Conservation (phyloP, 805 yeast genomes). For the Pachysolen tannophilus region DNA sequence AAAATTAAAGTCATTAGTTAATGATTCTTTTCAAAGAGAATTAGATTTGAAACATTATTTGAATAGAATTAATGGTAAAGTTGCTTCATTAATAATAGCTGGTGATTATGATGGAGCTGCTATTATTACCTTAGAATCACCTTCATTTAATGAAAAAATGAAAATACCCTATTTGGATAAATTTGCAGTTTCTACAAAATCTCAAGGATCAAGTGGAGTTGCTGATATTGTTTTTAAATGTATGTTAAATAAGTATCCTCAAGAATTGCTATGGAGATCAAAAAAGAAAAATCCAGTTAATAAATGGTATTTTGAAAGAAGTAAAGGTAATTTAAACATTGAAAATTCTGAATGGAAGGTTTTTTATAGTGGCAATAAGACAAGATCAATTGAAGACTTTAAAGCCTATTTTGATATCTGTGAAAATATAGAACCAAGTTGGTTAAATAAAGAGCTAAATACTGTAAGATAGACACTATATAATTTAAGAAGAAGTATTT, state of each 20-base stretch:
- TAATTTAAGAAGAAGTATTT: too few relatives aligned
- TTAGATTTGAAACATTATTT: constrained; percentile 65
- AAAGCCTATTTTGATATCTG: constrained; percentile 46
- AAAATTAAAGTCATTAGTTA: constrained; percentile 54
- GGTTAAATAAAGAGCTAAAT: too few relatives aligned
- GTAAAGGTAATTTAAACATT: constrained; percentile 55
- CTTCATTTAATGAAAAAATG: constrained; percentile 15
- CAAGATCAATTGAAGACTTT: constrained; percentile 26
- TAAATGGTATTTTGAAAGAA: constrained; percentile 95
- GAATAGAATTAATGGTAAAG: constrained; percentile 48
- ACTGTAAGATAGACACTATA: too few relatives aligned
- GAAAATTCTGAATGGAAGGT: constrained; percentile 29
- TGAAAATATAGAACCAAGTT: constrained; percentile 50
- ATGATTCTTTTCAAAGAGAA: constrained; percentile 68
- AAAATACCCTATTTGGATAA: constrained; percentile 80
- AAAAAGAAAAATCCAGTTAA: constrained; percentile 82
- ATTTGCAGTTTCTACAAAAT: constrained; percentile 76
- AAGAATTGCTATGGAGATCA: constrained; percentile 86
- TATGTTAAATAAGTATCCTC: constrained; percentile 57
- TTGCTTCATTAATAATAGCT: constrained; percentile 75
- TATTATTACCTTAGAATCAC: constrained; percentile 73
- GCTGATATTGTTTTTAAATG: constrained; percentile 90
- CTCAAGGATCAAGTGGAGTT: constrained; percentile 89
- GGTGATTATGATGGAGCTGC: constrained; percentile 98
- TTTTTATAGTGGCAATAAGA: constrained; percentile 32